Conservation (phyloP, 2,329 filamentous ascomycete genomes). For the Alternaria alternata region DNA sequence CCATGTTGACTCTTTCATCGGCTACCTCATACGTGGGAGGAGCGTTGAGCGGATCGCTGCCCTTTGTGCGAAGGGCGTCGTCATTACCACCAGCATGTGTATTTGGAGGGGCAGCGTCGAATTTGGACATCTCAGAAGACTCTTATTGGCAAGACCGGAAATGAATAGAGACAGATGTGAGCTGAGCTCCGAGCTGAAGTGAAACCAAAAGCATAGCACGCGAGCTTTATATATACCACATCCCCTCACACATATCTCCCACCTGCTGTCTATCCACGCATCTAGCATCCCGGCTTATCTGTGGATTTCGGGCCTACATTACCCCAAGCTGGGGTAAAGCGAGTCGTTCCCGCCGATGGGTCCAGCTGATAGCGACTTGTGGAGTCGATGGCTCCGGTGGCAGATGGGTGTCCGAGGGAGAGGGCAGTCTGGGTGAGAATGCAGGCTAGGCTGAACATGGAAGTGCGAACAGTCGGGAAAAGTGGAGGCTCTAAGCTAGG, state of each 20-base stretch:
- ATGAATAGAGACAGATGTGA: not conserved
- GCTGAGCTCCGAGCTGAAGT: conserved; percentile 14
- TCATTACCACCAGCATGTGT: conserved; percentile 43
- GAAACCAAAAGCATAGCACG: conserved; percentile 1
- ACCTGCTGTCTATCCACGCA: conserved; percentile 11
- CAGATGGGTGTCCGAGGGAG: conserved; percentile 5
- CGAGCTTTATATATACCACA: conserved; percentile 26
- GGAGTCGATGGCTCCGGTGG: conserved; percentile 17
- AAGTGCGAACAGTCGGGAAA: conserved; percentile 33
- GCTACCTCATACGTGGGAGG: conserved; percentile 24
- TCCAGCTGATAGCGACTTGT: conserved; percentile 24
- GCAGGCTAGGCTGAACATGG: conserved; percentile 17
- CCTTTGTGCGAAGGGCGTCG: conserved; percentile 40
- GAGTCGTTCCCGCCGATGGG: conserved; percentile 3
- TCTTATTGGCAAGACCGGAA: not conserved
- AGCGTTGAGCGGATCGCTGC: conserved; percentile 33
- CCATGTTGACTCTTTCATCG: conserved; percentile 51
- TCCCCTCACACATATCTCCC: not conserved
- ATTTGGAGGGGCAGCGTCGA: conserved; percentile 45
- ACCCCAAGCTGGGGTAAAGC: conserved; percentile 35
- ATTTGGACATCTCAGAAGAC: conserved; percentile 35
- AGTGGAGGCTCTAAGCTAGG: conserved; percentile 17
- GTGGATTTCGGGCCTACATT: conserved; percentile 26
- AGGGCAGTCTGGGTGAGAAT: conserved; percentile 6
- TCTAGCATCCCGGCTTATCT: conserved; percentile 26